Conservation (phyloP, 192 early-diverging fungal genomes). For the Globomyces pollinis-pini region DNA sequence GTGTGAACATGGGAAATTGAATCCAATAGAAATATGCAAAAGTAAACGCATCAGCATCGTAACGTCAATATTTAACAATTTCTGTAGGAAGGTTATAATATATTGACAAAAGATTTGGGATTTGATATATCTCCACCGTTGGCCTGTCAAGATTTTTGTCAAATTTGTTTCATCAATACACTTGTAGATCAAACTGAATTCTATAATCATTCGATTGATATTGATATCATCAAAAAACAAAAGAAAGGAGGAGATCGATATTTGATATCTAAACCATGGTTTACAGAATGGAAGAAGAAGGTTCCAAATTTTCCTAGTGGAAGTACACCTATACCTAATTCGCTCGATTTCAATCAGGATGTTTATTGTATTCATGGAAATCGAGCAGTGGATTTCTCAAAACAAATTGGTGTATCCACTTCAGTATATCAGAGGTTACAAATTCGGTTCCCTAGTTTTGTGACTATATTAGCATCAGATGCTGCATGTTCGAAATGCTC, state of each 20-base stretch:
- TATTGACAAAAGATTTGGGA: background rate
- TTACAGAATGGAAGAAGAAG: conserved; percentile 9
- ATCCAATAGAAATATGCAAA: background rate
- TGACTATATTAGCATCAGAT: no score
- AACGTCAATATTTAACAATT: no score
- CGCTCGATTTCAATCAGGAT: background rate
- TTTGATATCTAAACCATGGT: conserved; percentile 4
- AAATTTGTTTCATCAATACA: background rate
- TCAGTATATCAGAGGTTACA: no score
- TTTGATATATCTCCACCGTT: background rate
- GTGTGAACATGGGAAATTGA: background rate
- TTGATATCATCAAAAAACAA: background rate
- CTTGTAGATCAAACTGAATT: background rate
- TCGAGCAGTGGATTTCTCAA: background rate
- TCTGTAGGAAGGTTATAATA: background rate
- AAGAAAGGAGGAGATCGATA: background rate
- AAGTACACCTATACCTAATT: background rate
- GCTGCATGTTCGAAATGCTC: no score
- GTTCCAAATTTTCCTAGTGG: background rate
- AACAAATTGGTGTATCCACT: no score
- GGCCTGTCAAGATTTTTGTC: background rate
- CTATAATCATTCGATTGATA: background rate
- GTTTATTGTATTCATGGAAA: background rate
- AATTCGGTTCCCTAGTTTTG: no score
- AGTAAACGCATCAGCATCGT: background rate